Conservation (phyloP, 495 filamentous ascomycete genomes). For the Margaritispora aquatica region DNA sequence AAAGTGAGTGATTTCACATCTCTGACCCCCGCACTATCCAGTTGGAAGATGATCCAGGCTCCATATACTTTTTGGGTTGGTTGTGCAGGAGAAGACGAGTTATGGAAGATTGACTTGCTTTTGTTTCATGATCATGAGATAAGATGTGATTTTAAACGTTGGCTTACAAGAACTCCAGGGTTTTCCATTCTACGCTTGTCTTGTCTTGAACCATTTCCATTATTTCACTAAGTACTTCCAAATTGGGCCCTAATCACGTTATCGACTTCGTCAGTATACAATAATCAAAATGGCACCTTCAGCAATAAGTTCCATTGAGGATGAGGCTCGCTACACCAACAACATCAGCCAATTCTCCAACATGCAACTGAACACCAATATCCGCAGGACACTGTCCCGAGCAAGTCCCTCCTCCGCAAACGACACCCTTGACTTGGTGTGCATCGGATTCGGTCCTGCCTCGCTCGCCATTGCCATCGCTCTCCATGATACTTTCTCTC, state of each 20-base stretch:
- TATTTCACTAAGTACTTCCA: neutral
- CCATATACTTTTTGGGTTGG: neutral
- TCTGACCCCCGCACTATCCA: neutral
- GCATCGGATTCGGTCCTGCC: conserved; percentile 90
- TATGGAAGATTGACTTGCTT: neutral
- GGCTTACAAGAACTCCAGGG: neutral
- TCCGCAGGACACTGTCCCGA: neutral
- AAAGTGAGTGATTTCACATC: conserved; percentile 1
- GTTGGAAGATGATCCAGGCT: neutral
- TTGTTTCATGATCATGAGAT: neutral
- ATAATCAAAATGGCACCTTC: conserved; percentile 18
- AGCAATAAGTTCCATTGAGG: conserved; percentile 10
- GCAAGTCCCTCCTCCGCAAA: conserved; percentile 1
- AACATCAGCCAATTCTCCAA: neutral
- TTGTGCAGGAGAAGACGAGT: neutral
- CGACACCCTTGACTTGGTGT: conserved; percentile 60
- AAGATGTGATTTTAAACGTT: neutral
- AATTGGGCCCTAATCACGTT: neutral
- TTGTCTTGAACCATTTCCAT: neutral
- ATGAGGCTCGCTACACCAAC: neutral
- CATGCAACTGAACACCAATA: neutral
- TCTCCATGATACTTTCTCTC: conserved; percentile 60
- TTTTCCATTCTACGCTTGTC: neutral
- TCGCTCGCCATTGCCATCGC: conserved; percentile 91
- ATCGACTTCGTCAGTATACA: neutral